Conservation (phyloP, 371 early-diverging fungal genomes). For the Circinella minor region DNA sequence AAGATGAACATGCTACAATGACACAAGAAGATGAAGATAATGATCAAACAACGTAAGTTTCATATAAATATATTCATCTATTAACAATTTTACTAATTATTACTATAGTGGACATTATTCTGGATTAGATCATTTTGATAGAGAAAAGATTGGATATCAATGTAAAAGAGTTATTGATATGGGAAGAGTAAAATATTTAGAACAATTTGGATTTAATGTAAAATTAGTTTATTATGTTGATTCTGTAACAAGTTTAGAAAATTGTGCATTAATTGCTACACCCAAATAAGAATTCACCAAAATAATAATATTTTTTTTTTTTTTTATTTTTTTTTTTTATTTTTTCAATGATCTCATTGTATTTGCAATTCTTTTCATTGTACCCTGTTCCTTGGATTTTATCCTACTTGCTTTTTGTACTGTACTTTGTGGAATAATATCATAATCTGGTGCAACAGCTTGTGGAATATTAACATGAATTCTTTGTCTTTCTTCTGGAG, state of each 20-base stretch:
- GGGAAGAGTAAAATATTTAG: conserved; percentile 65
- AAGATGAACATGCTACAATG: conserved; percentile 50
- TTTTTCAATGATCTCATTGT: conserved; percentile 22
- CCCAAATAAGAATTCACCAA: conserved; percentile 27
- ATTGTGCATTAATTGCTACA: conserved; percentile 71
- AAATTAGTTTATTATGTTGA: conserved; percentile 73
- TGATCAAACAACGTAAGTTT: conserved; percentile 57
- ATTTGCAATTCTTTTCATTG: conserved; percentile 16
- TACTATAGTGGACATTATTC: conserved; percentile 58
- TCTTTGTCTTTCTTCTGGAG: conserved; percentile 24
- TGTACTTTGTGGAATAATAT: conserved; percentile 54
- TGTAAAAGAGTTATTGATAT: conserved; percentile 79
- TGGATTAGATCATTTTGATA: conserved; percentile 58
- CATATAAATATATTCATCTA: too few species aligned
- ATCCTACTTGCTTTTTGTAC: conserved; percentile 36
- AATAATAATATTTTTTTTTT: not conserved
- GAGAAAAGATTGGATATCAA: conserved; percentile 71
- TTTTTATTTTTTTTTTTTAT: conserved; percentile 4
- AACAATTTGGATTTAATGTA: conserved; percentile 58
- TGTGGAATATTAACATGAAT: conserved; percentile 48
- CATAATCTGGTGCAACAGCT: conserved; percentile 56
- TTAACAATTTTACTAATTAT: too few species aligned
- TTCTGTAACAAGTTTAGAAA: conserved; percentile 68
- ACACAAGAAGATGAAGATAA: conserved; percentile 47
- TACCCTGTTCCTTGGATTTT: conserved; percentile 18